Percentiles rank a stretch among this genome's conserved stretches.
Evolutionary conservation across 2,329 filamentous ascomycete genomes (phyloP).

Genomic region (Cordyceps cicadae): DNA sequence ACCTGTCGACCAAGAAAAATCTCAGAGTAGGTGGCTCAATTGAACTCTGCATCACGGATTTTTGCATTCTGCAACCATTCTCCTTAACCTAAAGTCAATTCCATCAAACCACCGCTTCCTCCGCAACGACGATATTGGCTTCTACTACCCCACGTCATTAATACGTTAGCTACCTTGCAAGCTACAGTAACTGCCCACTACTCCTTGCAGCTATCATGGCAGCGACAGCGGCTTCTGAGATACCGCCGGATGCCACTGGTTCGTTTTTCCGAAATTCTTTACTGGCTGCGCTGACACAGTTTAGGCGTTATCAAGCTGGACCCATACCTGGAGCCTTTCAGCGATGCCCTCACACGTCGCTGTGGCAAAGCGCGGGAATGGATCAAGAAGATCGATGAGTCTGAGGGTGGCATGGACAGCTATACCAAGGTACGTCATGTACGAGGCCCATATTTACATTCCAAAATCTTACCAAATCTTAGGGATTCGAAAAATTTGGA

Average conservation of each 20-base stretch:
- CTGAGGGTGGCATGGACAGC: constrained; percentile 82
- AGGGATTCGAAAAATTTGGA: constrained; percentile 83
- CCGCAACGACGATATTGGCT: not conserved
- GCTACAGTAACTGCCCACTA: not conserved
- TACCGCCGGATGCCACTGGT: constrained; percentile 68
- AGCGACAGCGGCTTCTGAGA: constrained; percentile 31
- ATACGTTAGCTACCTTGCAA: not conserved
- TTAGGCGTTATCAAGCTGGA: constrained; percentile 80
- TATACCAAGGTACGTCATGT: constrained; percentile 64
- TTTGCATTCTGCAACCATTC: not conserved
- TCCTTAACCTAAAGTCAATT: not conserved
- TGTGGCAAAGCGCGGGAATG: constrained; percentile 75
- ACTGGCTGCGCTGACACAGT: not conserved
- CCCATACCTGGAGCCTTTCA: constrained; percentile 82
- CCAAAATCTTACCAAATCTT: constrained; percentile 3
- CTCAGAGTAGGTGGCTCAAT: not conserved
- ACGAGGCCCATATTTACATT: not conserved
- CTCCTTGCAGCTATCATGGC: constrained; percentile 9
- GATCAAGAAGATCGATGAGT: constrained; percentile 74
- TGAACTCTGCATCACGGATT: not conserved
- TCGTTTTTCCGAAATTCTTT: constrained; percentile 18
- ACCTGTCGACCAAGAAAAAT: not conserved
- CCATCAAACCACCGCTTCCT: not conserved
- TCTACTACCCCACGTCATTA: constrained; percentile 10
- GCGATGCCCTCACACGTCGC: constrained; percentile 64